These are phyloP conservation scores for Fusarium aywerte DNA, from an alignment of 2,329 filamentous ascomycete genomes.

Conservation along the genomic window DNA sequence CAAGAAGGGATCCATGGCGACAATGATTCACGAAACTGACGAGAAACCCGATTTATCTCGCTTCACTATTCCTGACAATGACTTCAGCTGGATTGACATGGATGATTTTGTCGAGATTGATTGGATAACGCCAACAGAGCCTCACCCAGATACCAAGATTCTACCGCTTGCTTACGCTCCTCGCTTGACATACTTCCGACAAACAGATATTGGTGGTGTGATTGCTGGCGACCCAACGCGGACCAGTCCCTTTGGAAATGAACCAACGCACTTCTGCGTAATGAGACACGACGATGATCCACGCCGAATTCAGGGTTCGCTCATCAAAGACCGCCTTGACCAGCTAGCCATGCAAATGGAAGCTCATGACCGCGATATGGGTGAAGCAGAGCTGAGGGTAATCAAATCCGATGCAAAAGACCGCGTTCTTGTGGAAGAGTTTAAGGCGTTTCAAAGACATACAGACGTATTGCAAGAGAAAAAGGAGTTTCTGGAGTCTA, in stretches of 20 bases:
- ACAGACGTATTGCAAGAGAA: conserved; percentile 67
- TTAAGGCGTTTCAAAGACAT: conserved; percentile 69
- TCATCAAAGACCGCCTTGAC: conserved; percentile 83
- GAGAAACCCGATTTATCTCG: conserved; percentile 79
- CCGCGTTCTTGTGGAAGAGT: conserved; percentile 64
- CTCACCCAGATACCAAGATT: conserved; percentile 93
- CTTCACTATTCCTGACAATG: conserved; percentile 95
- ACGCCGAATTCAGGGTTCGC: conserved; percentile 83
- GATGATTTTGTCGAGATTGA: conserved; percentile 98
- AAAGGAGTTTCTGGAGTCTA: conserved; percentile 67
- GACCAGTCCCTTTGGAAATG: conserved; percentile 90
- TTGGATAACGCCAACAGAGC: conserved; percentile 91
- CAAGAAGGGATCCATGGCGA: conserved; percentile 66
- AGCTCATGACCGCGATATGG: conserved; percentile 76
- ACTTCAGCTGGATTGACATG: conserved; percentile 98
- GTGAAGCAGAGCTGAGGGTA: conserved; percentile 78
- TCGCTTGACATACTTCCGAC: conserved; percentile 95
- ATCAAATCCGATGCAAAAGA: conserved; percentile 63
- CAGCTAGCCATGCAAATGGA: conserved; percentile 82
- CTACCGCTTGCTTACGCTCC: conserved; percentile 91
- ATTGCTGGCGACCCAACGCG: conserved; percentile 84
- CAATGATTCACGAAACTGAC: conserved; percentile 64
- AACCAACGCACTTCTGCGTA: conserved; percentile 93
- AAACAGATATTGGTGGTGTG: conserved; percentile 88
- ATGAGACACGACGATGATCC: conserved; percentile 94